These are phyloP conservation scores for Xerocomellus dryophilus DNA, from an alignment of 768 basidiomycete genomes.

Conservation along the genomic window DNA sequence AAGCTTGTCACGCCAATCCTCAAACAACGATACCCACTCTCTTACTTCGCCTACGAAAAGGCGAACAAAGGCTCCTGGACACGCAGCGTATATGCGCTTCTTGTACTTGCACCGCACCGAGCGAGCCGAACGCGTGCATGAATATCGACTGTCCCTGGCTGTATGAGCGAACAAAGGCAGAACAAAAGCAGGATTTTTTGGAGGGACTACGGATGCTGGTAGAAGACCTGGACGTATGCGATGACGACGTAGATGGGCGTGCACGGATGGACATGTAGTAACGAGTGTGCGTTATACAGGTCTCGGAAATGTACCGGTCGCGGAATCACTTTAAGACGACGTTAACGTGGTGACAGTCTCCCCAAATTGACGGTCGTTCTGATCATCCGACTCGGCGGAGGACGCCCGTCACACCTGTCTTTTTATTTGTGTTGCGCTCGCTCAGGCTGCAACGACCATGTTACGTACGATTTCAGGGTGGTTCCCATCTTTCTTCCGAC, in stretches of 20 bases:
- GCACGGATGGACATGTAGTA: conserved; percentile 5
- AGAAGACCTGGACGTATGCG: conserved; percentile 22
- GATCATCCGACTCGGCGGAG: too few relatives aligned
- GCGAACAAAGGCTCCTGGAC: conserved; percentile 53
- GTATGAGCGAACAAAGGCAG: conserved; percentile 64
- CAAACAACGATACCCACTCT: conserved; percentile 58
- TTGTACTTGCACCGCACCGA: conserved; percentile 55
- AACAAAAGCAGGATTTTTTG: conserved; percentile 19
- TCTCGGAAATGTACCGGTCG: not conserved
- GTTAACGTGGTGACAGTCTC: too few relatives aligned
- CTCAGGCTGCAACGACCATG: too few relatives aligned
- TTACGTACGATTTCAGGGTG: too few relatives aligned
- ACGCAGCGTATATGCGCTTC: conserved; percentile 69
- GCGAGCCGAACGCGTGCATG: conserved; percentile 69
- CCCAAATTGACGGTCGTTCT: too few relatives aligned
- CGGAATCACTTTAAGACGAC: too few relatives aligned
- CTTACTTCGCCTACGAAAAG: conserved; percentile 48
- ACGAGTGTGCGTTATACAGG: not conserved
- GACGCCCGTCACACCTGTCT: too few relatives aligned
- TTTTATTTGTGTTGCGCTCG: too few relatives aligned
- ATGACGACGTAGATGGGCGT: not conserved
- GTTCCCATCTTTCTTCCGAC: too few relatives aligned
- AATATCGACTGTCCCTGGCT: conserved; percentile 87
- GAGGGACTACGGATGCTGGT: conserved; percentile 31
- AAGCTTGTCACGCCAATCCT: conserved; percentile 50